phyloP scores from a whole-genome alignment of 202 grass and related monocot genomes.

The Hordeum pubiflorum region DNA sequence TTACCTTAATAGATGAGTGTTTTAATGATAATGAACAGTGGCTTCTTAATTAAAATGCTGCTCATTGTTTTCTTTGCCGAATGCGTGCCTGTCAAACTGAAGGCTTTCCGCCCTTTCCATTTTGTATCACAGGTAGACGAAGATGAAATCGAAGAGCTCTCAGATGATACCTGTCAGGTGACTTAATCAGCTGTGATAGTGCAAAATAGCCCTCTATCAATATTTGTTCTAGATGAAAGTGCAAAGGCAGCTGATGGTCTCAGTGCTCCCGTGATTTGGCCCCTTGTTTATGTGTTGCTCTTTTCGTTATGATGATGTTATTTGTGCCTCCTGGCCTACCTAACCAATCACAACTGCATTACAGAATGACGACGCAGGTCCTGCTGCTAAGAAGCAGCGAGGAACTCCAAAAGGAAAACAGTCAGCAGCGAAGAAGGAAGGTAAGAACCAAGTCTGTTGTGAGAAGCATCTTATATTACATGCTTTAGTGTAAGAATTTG shows the following conservation, averaged over 20 bases:
- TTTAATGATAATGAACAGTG: background rate
- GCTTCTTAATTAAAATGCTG: background rate
- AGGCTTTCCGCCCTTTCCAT: background rate
- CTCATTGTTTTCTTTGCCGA: background rate
- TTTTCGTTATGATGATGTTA: background rate
- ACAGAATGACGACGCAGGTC: slow-evolving; percentile 30
- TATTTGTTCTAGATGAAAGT: background rate
- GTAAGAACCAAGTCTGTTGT: slow-evolving; percentile 37
- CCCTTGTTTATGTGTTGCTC: background rate
- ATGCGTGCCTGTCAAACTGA: background rate
- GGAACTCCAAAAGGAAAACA: slow-evolving; percentile 27
- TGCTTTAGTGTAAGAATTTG: background rate
- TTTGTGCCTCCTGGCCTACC: background rate
- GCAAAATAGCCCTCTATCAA: background rate
- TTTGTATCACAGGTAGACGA: slow-evolving; percentile 38
- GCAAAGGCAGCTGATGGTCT: background rate
- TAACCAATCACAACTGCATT: background rate
- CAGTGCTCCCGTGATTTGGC: background rate
- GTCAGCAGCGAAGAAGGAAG: slow-evolving; percentile 46
- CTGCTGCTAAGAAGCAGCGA: slow-evolving; percentile 40
- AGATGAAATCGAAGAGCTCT: slow-evolving; percentile 55
- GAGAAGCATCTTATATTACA: background rate
- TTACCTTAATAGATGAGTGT: too few relatives aligned
- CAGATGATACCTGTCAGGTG: slow-evolving; percentile 44
- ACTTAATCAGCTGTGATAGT: background rate